Evolutionary conservation across 441 rosid genomes (phyloP), one percentile per base, ranked within the genome.

Genomic region (Pelargonium fulgidum): DNA sequence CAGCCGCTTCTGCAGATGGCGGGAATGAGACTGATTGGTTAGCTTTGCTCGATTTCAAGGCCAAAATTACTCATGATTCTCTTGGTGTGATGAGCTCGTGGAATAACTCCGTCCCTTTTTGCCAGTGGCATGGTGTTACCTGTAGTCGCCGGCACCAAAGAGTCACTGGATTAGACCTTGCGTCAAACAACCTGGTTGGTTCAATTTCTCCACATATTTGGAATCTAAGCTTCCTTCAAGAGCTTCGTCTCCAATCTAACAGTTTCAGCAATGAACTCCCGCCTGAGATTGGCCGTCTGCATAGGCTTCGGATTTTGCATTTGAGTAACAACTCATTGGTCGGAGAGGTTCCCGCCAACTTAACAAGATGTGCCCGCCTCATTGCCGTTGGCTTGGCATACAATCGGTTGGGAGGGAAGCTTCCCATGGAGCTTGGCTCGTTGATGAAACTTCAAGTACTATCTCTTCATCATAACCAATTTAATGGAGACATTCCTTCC

Each of bases 121-220:
- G 75, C 62, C 9, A 14, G 10, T 75, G 77, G 77, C 0, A 29
- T 0, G 77, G 77, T 0, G 24, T 70, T 36, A 13, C 44, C 0
- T 74, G 77, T 0, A 13, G 44, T 8, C 67, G 20, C 0, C 52
- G 39, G 42, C 71, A 70, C 44, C 65, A 4, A 16, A 59, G 78
- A 14, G 72, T 70, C 58, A 70, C 62, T 0, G 19, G 11, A 9
- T 16, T 75, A 29, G 19, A 67, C 16, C 42, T 75, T 22, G 9
- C 0, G 4, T 62, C 61, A 17, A 68, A 5, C 1, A 2, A 9
- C 13, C 71, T 75, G 22, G 16, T n/a, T 0, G 75, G 78, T 0
- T 45, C 64, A 17, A 61, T 75, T 9, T 62, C 78, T 29, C 58
- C 74, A 3, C 54, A 66, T 58, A 70, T 75, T 0, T 73, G 77